Base-by-base conservation (phyloP, 805 yeast genomes). In the Yarrowia osloensis region DNA sequence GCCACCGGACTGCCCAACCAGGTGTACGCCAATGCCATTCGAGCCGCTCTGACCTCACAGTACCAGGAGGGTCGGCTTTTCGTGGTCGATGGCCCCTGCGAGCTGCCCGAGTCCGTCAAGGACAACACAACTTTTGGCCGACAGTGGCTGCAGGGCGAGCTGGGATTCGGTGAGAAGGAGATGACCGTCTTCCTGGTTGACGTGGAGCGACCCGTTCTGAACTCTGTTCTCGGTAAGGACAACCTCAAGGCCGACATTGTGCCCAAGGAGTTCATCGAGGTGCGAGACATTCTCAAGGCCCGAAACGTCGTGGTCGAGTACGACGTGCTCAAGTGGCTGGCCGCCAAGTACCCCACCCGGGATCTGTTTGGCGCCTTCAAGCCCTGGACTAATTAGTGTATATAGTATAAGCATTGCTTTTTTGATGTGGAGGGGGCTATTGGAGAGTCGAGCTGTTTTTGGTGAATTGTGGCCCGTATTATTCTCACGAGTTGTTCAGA, bases 281-380 rank as follows among this genome's bases (percentile, higher is more conserved):
- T 92, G 19, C 86, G 92, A 78, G 96, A 91, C 75, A 73, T 91
- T 65, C 82, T 91, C 70, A 88, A 86, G 77, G 93, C 97, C n/a
- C 84, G 88, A 73, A 83, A 89, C 70, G 80, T 91, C 67, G 85
- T 85, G 71, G 82, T 91, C 22, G 66, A 61, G 44, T 61, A 61
- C 44, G 12, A 13, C n/a, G 66, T 61, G 22, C 35, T 61, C 69
- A 96, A 90, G 77, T 80, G 85, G 72, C 79, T 86, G 68, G 85
- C 73, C 15, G 67, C 49, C 26, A 66, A 70, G 67, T 69, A 67
- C 54, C 68, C 68, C 55, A 59, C 29, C 57, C 28, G 67, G 46
- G 63, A 40, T 21, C 67, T 66, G 15, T 50, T 24, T 19, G 47
- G 66, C 40, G 26, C 66, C 35, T 59, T 35, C 67, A 35, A 65